Base-by-base conservation (phyloP, 768 basidiomycete genomes). In the Gloeophyllum trabeum region DNA sequence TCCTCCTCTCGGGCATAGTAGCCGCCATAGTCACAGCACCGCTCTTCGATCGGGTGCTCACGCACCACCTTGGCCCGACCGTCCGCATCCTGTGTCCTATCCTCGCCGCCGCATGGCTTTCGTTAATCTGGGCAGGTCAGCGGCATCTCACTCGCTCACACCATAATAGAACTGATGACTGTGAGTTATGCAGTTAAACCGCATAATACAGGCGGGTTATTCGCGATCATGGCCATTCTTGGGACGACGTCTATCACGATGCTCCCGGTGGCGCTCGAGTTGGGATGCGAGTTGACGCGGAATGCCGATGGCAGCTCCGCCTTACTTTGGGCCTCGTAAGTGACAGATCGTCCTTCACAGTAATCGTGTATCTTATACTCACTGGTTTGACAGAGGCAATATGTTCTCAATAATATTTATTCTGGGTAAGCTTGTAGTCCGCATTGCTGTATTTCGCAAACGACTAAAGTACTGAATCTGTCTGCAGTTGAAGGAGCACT, bases 11-110 rank as follows among this genome's bases (percentile, higher is more conserved):
- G 1, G 88, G 89, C 18, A 73, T 91, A 44, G 57, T 84, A 2
- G 71, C 76, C 6, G 80, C 88, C 0, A 61, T 79, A 23, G 51
- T 79, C 39, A 73, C 79, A 0, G 76, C 87, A 1, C 89, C 88
- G 0, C 58, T 89, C 3, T 81, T 88, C 52, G 88, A 90, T 52
- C 76, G 87, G 16, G 75, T 88, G n/a, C 75, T 91, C 46, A 89
- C 83, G 6, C 71, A 79, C 48, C 75, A 75, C 46, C 66, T 88
- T 28, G 82, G 76, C 0, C 47, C 74, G 7, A 73, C 78, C 2
- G 50, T 69, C 42, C 84, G 81, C 43, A 44, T 75, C 0, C 52
- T 85, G 6, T 68, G 78, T 13, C 86, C 86, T 1, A 54, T 79
- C 35, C 63, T 83, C 4, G 79, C 69, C 13, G 65, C 51, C 1